These are phyloP conservation scores for Naganishia sp. DNA, from an alignment of 1,284 basidiomycete species.

Conservation along the genomic window DNA sequence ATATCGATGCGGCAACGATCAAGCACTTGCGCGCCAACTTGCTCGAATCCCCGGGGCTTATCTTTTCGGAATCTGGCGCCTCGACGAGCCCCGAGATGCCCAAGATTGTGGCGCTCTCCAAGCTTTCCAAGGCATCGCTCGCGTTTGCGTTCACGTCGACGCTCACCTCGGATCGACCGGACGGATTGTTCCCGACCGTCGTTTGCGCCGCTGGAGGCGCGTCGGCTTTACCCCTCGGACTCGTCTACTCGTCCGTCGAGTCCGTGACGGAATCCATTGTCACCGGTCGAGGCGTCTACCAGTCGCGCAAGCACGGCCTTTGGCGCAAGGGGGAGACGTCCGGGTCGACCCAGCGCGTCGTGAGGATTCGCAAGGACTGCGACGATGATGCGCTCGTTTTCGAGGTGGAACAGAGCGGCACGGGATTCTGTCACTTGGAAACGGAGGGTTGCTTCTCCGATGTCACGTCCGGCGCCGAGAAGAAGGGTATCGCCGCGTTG, in stretches of 20 bases:
- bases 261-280: conserved; percentile 84
- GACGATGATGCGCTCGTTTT: conserved; percentile 92
- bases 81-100: conserved; percentile 59
- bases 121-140: conserved; percentile 69
- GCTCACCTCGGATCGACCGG: conserved; percentile 80
- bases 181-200: conserved; percentile 90
- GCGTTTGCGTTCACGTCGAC: conserved; percentile 83
- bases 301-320: conserved; percentile 91
- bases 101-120: conserved; percentile 68
- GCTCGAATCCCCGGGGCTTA: conserved; percentile 66
- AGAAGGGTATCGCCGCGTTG: conserved; percentile 75
- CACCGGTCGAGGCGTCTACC: conserved; percentile 90
- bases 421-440: conserved; percentile 91
- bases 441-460: conserved; percentile 75
- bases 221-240: conserved; percentile 68
- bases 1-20: conserved; percentile 47
- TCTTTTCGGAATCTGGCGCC: conserved; percentile 58
- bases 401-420: conserved; percentile 83
- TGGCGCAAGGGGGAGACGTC: conserved; percentile 98
- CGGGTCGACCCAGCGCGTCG: conserved; percentile 86
- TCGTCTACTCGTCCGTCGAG: conserved; percentile 93
- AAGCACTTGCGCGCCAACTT: conserved; percentile 66
- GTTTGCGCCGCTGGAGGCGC: conserved; percentile 56
- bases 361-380: conserved; percentile 84
- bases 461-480: conserved; percentile 43